Evolutionary conservation across 148 eudicot species (phyloP).

Genomic region (Fallopia convolvulus): DNA sequence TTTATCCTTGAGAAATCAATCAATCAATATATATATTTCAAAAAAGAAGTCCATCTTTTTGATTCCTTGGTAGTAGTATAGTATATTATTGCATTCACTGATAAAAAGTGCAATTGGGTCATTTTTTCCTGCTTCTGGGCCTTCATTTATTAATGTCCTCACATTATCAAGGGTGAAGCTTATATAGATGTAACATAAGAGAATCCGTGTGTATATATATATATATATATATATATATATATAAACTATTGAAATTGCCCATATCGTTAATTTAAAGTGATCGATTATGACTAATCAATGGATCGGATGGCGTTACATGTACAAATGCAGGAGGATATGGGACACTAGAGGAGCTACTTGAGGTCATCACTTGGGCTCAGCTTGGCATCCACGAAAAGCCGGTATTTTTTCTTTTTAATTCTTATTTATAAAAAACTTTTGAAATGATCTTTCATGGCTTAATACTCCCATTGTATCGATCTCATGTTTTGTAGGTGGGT

Average conservation of each 20-base stretch:
- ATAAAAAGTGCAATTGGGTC: too few species aligned
- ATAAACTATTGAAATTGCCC: too few species aligned
- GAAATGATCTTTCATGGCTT: not conserved
- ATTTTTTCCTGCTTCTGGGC: too few species aligned
- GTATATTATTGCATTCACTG: too few species aligned
- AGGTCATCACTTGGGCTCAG: conserved; percentile 73
- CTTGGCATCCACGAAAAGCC: conserved; percentile 84
- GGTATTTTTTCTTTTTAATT: conserved; percentile 16
- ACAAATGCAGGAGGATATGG: conserved; percentile 63
- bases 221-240: too few species aligned
- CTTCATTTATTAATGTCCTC: too few species aligned
- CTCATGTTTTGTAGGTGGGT: conserved; percentile 44
- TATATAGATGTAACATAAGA: too few species aligned
- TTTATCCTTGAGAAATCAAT: not conserved
- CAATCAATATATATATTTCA: not conserved
- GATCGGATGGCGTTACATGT: too few species aligned
- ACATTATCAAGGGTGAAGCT: too few species aligned
- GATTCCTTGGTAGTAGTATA: not conserved
- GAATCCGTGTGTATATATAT: too few species aligned
- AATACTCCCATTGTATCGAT: not conserved
- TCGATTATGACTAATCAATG: not conserved
- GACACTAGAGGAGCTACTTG: conserved; percentile 62
- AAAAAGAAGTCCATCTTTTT: not conserved
- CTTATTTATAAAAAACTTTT: not conserved
- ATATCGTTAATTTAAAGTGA: too few species aligned